phyloP scores from a whole-genome alignment of 768 basidiomycete genomes.

The Boletus barrowsii region DNA sequence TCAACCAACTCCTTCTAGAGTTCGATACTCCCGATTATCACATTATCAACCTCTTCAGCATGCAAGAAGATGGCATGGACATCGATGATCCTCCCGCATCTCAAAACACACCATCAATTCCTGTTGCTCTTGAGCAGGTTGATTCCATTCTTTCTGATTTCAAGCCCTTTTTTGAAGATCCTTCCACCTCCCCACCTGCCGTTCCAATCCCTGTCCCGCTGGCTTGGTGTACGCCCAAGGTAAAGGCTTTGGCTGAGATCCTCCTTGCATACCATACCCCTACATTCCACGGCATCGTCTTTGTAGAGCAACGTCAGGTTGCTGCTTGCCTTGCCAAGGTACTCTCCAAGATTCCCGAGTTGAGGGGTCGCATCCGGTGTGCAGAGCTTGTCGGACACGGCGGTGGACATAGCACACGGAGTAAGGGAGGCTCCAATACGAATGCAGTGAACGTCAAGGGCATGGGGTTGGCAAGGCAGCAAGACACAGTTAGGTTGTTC shows the following conservation, averaged over 20 bases:
- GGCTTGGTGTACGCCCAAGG: slow-evolving; percentile 74
- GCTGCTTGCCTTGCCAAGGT: slow-evolving; percentile 67
- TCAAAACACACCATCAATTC: slow-evolving; percentile 23
- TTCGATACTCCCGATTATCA: slow-evolving; percentile 19
- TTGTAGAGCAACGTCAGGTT: slow-evolving; percentile 82
- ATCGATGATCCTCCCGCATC: slow-evolving; percentile 22
- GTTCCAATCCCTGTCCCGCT: slow-evolving; percentile 44
- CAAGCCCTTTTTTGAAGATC: slow-evolving; percentile 36
- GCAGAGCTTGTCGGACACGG: slow-evolving; percentile 74
- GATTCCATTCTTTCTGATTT: slow-evolving; percentile 47
- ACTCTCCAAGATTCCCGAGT: slow-evolving; percentile 55
- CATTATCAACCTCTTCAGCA: slow-evolving; percentile 12
- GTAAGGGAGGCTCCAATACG: slow-evolving; percentile 14
- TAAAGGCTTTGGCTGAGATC: slow-evolving; percentile 58
- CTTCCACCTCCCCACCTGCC: slow-evolving; percentile 24
- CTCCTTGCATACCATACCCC: slow-evolving; percentile 51
- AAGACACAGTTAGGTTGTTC: slow-evolving; percentile 63
- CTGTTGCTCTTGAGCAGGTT: slow-evolving; percentile 46
- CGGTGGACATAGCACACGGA: slow-evolving; percentile 28
- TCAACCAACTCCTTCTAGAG: slow-evolving; percentile 40
- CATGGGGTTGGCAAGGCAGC: slow-evolving; percentile 51
- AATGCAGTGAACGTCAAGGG: slow-evolving; percentile 41
- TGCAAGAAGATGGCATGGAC: slow-evolving; percentile 26
- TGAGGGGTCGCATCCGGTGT: slow-evolving; percentile 55
- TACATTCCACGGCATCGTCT: slow-evolving; percentile 79